These are phyloP conservation scores for Alternaria alternata DNA, from an alignment of 2,329 filamentous ascomycete genomes.

Conservation along the genomic window DNA sequence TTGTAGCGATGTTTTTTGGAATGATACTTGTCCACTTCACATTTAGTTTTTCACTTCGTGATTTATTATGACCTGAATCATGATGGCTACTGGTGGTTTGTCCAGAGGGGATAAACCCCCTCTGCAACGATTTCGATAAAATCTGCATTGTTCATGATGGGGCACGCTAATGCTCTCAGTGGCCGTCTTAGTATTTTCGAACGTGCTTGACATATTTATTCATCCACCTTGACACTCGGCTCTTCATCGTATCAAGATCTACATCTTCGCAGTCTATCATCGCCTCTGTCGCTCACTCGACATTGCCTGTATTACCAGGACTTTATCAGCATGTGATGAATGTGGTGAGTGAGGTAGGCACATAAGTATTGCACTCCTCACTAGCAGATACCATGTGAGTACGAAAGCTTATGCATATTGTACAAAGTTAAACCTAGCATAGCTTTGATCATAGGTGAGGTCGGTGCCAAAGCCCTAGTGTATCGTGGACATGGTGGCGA, in stretches of 20 bases:
- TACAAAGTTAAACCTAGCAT: too few relatives aligned
- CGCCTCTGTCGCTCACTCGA: not conserved
- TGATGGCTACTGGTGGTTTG: not conserved
- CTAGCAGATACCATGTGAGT: too few relatives aligned
- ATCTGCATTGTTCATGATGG: not conserved
- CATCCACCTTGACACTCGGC: not conserved
- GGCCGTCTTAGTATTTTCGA: not conserved
- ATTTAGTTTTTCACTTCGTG: not conserved
- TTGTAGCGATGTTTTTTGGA: slow-evolving; percentile 19
- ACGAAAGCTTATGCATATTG: too few relatives aligned
- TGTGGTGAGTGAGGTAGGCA: too few relatives aligned
- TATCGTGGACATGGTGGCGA: too few relatives aligned
- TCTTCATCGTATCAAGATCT: not conserved
- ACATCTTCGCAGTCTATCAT: not conserved
- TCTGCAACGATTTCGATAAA: not conserved
- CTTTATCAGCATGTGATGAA: too few relatives aligned
- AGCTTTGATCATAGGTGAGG: too few relatives aligned
- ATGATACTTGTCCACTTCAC: slow-evolving; percentile 7
- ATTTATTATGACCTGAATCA: not conserved
- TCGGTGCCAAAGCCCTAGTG: too few relatives aligned
- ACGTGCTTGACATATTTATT: not conserved
- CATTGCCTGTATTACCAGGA: too few relatives aligned
- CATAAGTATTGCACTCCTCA: too few relatives aligned
- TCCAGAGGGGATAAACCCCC: not conserved
- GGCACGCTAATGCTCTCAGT: not conserved